Evolutionary conservation across 495 filamentous ascomycete species (phyloP).

Genomic region (Neurospora sp.): DNA sequence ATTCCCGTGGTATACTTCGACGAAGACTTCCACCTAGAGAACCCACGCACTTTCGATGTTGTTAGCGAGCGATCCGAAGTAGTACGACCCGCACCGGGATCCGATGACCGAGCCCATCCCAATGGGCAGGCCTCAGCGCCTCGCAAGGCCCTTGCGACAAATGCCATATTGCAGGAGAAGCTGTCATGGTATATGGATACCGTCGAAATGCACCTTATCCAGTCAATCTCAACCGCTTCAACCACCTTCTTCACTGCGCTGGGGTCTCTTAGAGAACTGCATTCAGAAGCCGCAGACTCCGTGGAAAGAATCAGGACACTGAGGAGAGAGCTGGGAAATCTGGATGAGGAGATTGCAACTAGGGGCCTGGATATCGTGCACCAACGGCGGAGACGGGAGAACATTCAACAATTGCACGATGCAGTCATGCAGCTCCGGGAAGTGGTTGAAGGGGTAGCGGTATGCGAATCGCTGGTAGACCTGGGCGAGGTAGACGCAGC

Average conservation of each 20-base stretch:
- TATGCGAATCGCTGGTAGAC: slow-evolving; percentile 74
- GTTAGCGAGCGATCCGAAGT: slow-evolving; percentile 95
- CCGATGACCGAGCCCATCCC: slow-evolving; percentile 42
- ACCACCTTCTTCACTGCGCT: slow-evolving; percentile 95
- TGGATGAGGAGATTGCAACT: slow-evolving; percentile 82
- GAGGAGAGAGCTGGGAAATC: slow-evolving; percentile 62
- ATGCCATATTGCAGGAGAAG: slow-evolving; percentile 98
- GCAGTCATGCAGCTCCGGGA: slow-evolving; percentile 73
- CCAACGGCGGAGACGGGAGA: slow-evolving; percentile 70
- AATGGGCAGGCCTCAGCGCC: slow-evolving; percentile 58
- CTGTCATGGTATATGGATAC: slow-evolving; percentile 99
- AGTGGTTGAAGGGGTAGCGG: slow-evolving; percentile 63
- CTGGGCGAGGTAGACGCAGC: slow-evolving; percentile 71
- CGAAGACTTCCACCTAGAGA: slow-evolving; percentile 89
- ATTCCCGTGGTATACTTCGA: slow-evolving; percentile 94
- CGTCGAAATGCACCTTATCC: slow-evolving; percentile 93
- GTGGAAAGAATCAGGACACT: slow-evolving; percentile 77
- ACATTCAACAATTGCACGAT: slow-evolving; percentile 70
- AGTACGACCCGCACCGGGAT: slow-evolving; percentile 53
- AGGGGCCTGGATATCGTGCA: slow-evolving; percentile 80
- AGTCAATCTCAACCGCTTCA: slow-evolving; percentile 88
- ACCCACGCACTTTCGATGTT: slow-evolving; percentile 91
- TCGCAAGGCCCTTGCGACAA: slow-evolving; percentile 85
- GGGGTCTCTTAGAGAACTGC: slow-evolving; percentile 80
- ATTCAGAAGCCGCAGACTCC: slow-evolving; percentile 85